Evolutionary conservation across 164 flowering plant genomes (phyloP), one percentile per base, ranked within the genome.

Genomic region (Houttuynia cordata): DNA sequence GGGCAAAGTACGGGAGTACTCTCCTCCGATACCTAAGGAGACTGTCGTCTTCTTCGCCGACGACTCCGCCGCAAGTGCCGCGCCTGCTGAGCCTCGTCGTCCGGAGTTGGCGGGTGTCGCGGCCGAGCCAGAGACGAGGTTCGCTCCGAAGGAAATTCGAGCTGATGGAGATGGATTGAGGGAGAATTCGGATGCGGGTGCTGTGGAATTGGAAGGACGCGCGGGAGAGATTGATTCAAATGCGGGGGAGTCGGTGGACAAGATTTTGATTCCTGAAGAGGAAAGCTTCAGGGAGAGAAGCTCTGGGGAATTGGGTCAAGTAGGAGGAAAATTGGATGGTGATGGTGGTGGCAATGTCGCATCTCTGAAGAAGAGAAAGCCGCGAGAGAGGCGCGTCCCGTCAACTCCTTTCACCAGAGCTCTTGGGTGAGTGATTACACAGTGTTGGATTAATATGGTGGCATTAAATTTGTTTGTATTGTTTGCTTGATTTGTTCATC

Each of bases 381-480:
- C 85, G 10, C 74, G 96, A 71, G 96, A 94, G 79, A 79, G 96
- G 80, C 80, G 78, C 71, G 99, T 94, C 64, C 99, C 99, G 53
- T 75, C 97, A 0, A 94, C 96, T 7, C 85, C 97, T 24, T 84
- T 91, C 60, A 74, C 81, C 54, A 83, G 99, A 71, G 96, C 95
- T 0, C 68, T 88, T 50, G 99, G 99, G 99, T 94, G 51, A 71
- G 88, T 68, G 0, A 24, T 55, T n/a, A 15, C 42, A 18, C 57
- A 13, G 20, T 12, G 37, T 30, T 30, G 37, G 37, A 2, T 30
- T 6, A 2, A 6, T 30, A 30, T 30, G 6, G 37, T 2, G 37
- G 37, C 4, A 6, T 30, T 6, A 30, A 30, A 55, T 55, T 22
- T 58, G 42, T 34, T 14, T 17, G 0, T 14, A 39, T 20, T 58